Evolutionary conservation across 2,329 filamentous ascomycete species (phyloP).

Genomic region (Trichoderma sp.): DNA sequence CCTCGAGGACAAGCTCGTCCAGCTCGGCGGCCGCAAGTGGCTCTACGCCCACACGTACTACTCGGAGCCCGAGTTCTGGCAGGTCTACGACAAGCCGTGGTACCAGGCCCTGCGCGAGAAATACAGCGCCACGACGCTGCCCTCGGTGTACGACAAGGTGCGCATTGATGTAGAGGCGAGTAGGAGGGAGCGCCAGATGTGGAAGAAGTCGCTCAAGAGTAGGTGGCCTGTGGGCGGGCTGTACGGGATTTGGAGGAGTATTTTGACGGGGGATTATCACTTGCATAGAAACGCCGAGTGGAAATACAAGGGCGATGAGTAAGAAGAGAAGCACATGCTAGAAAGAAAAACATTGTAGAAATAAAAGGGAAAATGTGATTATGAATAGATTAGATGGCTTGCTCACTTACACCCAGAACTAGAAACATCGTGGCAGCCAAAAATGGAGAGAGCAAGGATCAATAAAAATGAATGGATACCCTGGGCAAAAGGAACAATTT

Average conservation of each 20-base stretch:
- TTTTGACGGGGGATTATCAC: conserved; percentile 57
- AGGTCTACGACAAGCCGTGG: conserved; percentile 58
- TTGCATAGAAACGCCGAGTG: conserved; percentile 55
- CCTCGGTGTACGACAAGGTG: conserved; percentile 72
- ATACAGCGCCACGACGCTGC: conserved; percentile 63
- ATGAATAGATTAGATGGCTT: background rate
- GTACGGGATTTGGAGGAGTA: conserved; percentile 60
- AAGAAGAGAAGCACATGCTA: background rate
- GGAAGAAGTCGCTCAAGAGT: conserved; percentile 48
- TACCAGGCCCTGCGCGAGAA: conserved; percentile 65
- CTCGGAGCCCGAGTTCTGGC: conserved; percentile 69
- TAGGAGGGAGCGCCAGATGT: conserved; percentile 39
- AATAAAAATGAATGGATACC: background rate
- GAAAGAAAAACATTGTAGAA: background rate
- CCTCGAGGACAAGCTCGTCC: conserved; percentile 68
- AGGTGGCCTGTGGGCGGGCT: conserved; percentile 59
- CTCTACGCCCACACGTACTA: conserved; percentile 87
- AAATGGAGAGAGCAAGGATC: background rate
- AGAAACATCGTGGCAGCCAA: no score
- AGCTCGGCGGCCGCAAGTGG: conserved; percentile 80
- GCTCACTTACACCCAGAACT: background rate
- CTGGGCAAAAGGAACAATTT: background rate
- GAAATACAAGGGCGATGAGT: conserved; percentile 47
- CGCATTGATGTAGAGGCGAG: conserved; percentile 54
- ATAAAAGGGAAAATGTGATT: background rate